Percentiles rank a stretch among this genome's conserved stretches.
These are phyloP conservation scores for Phytophthora pinifolia DNA, from an alignment of 352 stramenopile genomes.

Conservation along the genomic window DNA sequence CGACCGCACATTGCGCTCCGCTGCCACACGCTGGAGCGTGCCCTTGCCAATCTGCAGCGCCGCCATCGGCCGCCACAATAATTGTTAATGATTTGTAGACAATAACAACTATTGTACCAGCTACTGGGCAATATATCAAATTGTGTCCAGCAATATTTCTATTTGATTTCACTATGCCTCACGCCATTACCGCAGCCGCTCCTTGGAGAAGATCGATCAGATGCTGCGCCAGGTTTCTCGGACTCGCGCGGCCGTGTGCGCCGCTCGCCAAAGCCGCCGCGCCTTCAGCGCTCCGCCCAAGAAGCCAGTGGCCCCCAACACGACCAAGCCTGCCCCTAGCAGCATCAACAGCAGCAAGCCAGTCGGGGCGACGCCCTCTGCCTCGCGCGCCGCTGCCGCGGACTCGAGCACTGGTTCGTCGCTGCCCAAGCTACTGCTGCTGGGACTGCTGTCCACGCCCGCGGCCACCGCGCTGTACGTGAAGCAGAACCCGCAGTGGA, in stretches of 20 bases:
- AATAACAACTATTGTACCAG: background rate
- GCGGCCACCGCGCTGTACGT: slow-evolving; percentile 64
- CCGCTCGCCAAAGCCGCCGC: slow-evolving; percentile 11
- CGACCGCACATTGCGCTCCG: slow-evolving; percentile 45
- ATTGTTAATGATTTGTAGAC: background rate
- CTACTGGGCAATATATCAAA: too few species aligned
- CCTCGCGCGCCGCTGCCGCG: slow-evolving; percentile 11
- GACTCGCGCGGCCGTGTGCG: slow-evolving; percentile 20
- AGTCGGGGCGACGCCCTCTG: background rate
- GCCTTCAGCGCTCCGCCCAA: slow-evolving; percentile 24
- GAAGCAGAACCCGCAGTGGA: slow-evolving; percentile 80
- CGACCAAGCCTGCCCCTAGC: background rate
- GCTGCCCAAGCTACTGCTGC: slow-evolving; percentile 49
- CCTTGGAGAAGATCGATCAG: too few species aligned
- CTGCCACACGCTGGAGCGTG: slow-evolving; percentile 25
- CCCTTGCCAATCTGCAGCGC: slow-evolving; percentile 17
- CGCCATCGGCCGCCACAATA: background rate
- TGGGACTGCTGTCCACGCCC: slow-evolving; percentile 51
- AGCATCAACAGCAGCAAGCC: slow-evolving; percentile 14
- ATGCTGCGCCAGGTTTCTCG: slow-evolving; percentile 28
- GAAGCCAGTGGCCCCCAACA: slow-evolving; percentile 2
- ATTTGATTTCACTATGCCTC: background rate
- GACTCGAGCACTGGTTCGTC: slow-evolving; percentile 45
- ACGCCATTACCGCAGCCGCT: background rate
- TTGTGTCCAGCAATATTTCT: background rate